A percentile compares a stretch with the other conserved stretches of the same genome.
phyloP scores from a whole-genome alignment of 2,329 filamentous ascomycete genomes.

The Trichoderma sp. region DNA sequence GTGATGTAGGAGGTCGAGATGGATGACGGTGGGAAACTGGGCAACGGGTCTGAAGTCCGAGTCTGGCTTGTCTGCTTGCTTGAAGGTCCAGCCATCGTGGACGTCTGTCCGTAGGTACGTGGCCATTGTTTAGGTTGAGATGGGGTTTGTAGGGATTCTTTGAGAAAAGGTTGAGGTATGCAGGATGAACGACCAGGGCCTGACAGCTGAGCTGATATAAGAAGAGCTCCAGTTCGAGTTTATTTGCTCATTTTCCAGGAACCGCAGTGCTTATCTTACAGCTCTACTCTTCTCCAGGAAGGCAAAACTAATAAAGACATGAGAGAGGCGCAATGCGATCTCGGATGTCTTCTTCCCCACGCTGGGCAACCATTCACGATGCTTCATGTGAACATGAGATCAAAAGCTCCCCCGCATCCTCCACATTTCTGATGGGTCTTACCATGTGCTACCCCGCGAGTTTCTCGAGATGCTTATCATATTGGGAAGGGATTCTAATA shows the following conservation, averaged over 20 bases:
- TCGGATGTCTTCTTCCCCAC: background rate
- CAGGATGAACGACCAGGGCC: background rate
- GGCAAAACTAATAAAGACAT: background rate
- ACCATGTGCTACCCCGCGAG: background rate
- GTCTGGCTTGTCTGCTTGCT: constrained; percentile 9
- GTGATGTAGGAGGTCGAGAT: constrained; percentile 1
- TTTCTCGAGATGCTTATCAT: background rate
- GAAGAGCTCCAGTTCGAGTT: background rate
- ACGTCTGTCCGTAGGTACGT: background rate
- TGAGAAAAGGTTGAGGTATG: background rate
- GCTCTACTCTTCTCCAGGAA: background rate
- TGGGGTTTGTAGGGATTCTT: background rate
- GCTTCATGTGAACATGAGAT: background rate
- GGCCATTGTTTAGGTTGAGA: background rate
- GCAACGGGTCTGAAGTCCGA: background rate
- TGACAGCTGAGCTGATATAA: background rate
- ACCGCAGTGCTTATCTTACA: background rate
- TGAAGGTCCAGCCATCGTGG: background rate
- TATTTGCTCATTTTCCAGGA: background rate
- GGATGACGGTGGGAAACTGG: constrained; percentile 8
- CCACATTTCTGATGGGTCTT: background rate
- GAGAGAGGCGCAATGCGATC: background rate
- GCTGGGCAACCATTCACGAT: background rate
- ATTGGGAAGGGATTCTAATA: background rate
- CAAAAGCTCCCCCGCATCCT: background rate